Conservation (phyloP, 2,329 filamentous ascomycete genomes). For the Epichloe scottii region DNA sequence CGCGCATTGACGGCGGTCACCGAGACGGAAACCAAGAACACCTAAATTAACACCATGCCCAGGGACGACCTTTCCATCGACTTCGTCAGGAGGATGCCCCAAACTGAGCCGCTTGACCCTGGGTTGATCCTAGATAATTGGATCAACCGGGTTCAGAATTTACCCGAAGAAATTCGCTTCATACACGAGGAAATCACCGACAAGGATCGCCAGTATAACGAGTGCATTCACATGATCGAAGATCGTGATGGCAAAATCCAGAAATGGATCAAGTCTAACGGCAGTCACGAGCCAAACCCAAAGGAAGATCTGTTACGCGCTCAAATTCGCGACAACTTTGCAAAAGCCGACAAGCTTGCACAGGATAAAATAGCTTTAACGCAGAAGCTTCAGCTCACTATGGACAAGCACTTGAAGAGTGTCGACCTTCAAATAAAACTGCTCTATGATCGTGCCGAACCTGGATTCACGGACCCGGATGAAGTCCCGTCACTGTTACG, state of each 20-base stretch:
- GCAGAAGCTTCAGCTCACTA: slow-evolving; percentile 46
- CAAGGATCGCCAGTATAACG: slow-evolving; percentile 61
- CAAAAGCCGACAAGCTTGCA: slow-evolving; percentile 56
- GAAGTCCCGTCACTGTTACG: slow-evolving; percentile 52
- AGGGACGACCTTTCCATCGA: slow-evolving; percentile 63
- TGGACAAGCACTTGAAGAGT: slow-evolving; percentile 50
- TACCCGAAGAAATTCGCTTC: slow-evolving; percentile 72
- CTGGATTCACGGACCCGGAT: slow-evolving; percentile 48
- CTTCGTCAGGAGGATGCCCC: slow-evolving; percentile 54
- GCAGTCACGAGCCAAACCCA: slow-evolving; percentile 60
- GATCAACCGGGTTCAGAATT: slow-evolving; percentile 61
- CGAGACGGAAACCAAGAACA: slow-evolving; percentile 3
- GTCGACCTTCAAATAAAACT: slow-evolving; percentile 52
- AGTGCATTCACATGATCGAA: slow-evolving; percentile 55
- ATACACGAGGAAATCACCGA: slow-evolving; percentile 72
- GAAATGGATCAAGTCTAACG: slow-evolving; percentile 68
- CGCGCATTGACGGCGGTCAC: background rate
- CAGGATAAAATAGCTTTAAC: slow-evolving; percentile 62
- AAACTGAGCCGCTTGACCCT: slow-evolving; percentile 48
- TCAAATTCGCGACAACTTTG: slow-evolving; percentile 55
- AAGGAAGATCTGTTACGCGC: slow-evolving; percentile 59
- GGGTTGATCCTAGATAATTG: slow-evolving; percentile 68
- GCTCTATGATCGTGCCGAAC: slow-evolving; percentile 48
- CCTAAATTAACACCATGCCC: slow-evolving; percentile 52
- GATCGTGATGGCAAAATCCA: slow-evolving; percentile 65